Evolutionary conservation across 192 early-diverging fungal species (phyloP), one percentile per base, ranked within the genome.

Genomic region (Chytriomyces hyalinus): DNA sequence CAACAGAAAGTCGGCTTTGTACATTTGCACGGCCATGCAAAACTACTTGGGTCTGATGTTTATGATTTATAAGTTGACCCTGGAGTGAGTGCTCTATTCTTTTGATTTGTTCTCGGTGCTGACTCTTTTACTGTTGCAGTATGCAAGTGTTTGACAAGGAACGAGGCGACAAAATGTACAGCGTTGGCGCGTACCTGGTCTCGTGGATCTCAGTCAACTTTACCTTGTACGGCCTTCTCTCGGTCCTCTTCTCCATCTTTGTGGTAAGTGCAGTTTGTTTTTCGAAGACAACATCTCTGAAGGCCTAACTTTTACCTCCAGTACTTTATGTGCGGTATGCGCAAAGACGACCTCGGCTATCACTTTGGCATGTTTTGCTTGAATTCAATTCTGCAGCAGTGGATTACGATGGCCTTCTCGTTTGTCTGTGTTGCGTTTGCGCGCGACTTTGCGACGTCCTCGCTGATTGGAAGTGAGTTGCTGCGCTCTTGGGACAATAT

Each of bases 61-160:
- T 61, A 72, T 82, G 65, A 66, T 84, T 26, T 83, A 85, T 77
- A 85, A 85, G 51, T 68, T 83, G 8, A 67, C 69, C 26, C 45
- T 60, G 53, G 83, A 85, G 78, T 83, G 73, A 79, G 82, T 74
- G 47, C 26, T 66, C 63, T 43, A 36, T 26, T 10, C 5, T 60
- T 4, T 36, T 36, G 36, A 11, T 15, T 24, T 20, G 47, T 47
- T 48, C 11, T 13, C 48, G 6, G 15, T 17, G 43, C 17, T 59
- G 59, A 15, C 22, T 76, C 6, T 17, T 49, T 44, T 26, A 3
- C 17, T 17, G 36, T 53, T 28, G 6, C 67, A 84, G 82, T 48
- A 80, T 87, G 71, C 67, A 81, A 50, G 84, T 87, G 7, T 87
- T 87, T 76, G 86, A 87, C 62, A 65, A 82, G 11, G 86, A 87